Evolutionary conservation across 75 land plant genomes (phyloP).

Genomic region (Pinus albicaulis): DNA sequence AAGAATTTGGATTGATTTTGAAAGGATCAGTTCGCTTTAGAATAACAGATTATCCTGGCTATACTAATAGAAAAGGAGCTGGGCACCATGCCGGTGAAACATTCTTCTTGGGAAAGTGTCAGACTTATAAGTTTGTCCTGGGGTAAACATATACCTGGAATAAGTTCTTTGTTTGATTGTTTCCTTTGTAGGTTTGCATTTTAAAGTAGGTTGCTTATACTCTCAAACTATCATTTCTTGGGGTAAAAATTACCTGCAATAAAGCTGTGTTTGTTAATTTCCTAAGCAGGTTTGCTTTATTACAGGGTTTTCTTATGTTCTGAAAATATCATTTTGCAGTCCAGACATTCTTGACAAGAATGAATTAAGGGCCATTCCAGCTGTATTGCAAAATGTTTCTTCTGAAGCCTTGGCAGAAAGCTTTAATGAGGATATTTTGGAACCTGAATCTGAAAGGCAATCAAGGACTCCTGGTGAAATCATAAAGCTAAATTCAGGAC

Average conservation of each 20-base stretch:
- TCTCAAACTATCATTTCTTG: too few species aligned
- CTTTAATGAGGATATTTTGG: too few species aligned
- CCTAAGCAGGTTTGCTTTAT: neutral
- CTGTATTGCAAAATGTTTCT: neutral
- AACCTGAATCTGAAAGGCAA: too few species aligned
- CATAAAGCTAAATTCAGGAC: too few species aligned
- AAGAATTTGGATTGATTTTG: constrained; percentile 20
- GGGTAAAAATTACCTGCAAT: neutral
- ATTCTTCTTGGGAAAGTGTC: neutral
- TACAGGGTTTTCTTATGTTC: neutral
- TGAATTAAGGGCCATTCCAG: constrained; percentile 12
- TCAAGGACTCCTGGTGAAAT: too few species aligned
- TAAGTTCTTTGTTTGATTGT: neutral
- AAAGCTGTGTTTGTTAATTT: neutral
- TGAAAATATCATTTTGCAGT: neutral
- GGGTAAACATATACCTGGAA: neutral
- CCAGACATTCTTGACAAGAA: neutral
- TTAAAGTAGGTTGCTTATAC: too few species aligned
- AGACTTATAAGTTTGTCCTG: neutral
- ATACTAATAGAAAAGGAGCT: constrained; percentile 45
- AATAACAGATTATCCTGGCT: constrained; percentile 43
- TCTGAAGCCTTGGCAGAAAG: constrained; percentile 17
- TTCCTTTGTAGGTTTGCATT: neutral
- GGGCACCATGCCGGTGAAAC: neutral
- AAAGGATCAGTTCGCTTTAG: constrained; percentile 22